Evolutionary conservation across 169 alveolate genomes (phyloP).

Genomic region (Amoebophrya sp.): DNA sequence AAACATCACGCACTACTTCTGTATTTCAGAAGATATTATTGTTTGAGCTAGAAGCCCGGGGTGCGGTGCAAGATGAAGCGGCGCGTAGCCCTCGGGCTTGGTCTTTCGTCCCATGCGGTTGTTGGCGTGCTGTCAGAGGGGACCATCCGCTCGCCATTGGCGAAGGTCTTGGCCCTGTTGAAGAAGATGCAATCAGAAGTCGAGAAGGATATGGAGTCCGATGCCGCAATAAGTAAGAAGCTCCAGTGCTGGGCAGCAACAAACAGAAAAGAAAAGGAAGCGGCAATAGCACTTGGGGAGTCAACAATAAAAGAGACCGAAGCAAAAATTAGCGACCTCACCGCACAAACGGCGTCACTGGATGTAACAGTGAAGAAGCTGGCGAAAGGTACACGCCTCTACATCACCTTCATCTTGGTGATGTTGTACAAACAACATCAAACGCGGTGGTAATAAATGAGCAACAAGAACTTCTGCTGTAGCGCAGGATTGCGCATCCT

Average conservation of each 20-base stretch:
- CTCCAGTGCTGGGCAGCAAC: constrained; percentile 16
- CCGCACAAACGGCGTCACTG: neutral
- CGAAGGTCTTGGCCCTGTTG: neutral
- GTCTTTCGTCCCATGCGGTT: no score
- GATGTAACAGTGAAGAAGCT: neutral
- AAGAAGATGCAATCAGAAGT: neutral
- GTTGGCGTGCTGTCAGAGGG: no score
- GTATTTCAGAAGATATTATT: no score
- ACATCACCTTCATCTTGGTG: no score
- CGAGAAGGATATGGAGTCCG: constrained; percentile 13
- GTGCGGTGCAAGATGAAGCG: no score
- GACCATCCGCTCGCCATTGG: neutral
- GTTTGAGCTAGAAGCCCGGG: no score
- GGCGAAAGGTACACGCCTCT: neutral
- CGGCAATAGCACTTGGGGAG: neutral
- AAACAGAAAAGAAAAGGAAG: neutral
- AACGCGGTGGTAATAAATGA: no score
- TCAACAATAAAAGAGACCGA: neutral
- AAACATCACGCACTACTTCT: no score
- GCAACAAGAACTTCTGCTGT: no score
- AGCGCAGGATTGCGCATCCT: no score
- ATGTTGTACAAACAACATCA: no score
- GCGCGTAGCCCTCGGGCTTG: no score
- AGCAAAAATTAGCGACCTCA: neutral
- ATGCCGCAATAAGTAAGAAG: neutral